Conservation (phyloP, 495 filamentous ascomycete genomes). For the Lasiosphaeriaceae sp. region DNA sequence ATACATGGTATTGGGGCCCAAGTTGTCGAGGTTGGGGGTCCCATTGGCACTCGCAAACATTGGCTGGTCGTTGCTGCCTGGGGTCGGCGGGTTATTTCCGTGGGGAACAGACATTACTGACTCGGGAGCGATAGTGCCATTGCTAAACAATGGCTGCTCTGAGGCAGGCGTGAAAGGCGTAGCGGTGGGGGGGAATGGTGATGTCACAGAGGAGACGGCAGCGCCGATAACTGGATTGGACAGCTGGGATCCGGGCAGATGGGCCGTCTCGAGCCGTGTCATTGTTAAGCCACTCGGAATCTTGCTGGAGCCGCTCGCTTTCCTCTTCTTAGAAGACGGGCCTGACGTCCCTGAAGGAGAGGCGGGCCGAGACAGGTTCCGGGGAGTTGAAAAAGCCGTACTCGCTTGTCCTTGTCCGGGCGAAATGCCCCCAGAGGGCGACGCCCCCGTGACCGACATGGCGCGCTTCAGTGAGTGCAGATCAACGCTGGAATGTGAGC, state of each 20-base stretch:
- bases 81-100: background rate
- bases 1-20: constrained; percentile 3
- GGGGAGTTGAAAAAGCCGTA: constrained; percentile 48
- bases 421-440: background rate
- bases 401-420: background rate
- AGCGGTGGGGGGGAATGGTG: constrained; percentile 1
- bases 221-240: background rate
- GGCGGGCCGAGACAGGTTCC: constrained; percentile 65
- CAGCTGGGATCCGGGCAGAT: background rate
- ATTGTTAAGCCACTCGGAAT: constrained; percentile 9
- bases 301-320: constrained; percentile 9
- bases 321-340: constrained; percentile 14
- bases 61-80: constrained; percentile 2
- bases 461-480: background rate
- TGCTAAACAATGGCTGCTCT: background rate
- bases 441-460: background rate
- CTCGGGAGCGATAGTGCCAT: background rate
- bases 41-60: background rate
- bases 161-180: background rate
- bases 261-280: constrained; percentile 8
- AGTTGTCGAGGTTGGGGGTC: background rate
- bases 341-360: constrained; percentile 51
- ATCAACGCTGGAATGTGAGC: background rate
- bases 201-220: background rate
- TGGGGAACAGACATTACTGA: background rate